Evolutionary conservation across 164 flowering plant species (phyloP), one percentile per base, ranked within the genome.

Genomic region (Aristolochia fimbriata): DNA sequence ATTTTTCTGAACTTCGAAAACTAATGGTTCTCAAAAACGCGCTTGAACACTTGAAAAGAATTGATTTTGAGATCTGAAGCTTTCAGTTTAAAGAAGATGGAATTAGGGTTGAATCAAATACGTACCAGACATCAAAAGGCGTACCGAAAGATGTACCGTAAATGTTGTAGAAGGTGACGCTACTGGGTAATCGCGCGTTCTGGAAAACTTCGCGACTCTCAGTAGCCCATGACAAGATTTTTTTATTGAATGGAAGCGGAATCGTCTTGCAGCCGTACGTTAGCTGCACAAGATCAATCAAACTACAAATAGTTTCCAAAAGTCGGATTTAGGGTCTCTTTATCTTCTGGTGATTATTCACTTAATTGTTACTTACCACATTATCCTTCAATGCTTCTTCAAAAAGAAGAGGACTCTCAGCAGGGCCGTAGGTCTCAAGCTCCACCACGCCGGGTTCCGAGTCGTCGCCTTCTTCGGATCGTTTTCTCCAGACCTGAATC

Each of bases 51-150:
- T 31, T 7, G 37, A 31, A 31, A 3, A 31, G 7, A 7, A 3
- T 31, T 10, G 43, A 37, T 37, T 37, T 37, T 37, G 12, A 37
- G 30, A 27, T 27, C 30, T 2, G 30, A 37, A 31, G 37, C 7
- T 37, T 37, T 37, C 12, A 37, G 12, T 37, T 37, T 7, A 37
- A 37, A 3, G 12, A 10, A 37, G 43, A 27, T 27, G 30, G 30
- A 37, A 10, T 37, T 3, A 10, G 4, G 8, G 43, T 1, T 1
- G 12, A 37, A 37, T 7, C 17, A 37, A 15, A 16, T 43, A 63
- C 88, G 54, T 82, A 92, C 98, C 97, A 74, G 58, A 89, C 91
- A 76, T 87, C 84, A 70, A 83, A 86, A 57, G 98, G 96, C 22
- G 96, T 83, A 62, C 87, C 94, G 61, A 59, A 73, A 55, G 88